Evolutionary conservation across 2,329 filamentous ascomycete species (phyloP).

Genomic region (Thelonectria discophora): DNA sequence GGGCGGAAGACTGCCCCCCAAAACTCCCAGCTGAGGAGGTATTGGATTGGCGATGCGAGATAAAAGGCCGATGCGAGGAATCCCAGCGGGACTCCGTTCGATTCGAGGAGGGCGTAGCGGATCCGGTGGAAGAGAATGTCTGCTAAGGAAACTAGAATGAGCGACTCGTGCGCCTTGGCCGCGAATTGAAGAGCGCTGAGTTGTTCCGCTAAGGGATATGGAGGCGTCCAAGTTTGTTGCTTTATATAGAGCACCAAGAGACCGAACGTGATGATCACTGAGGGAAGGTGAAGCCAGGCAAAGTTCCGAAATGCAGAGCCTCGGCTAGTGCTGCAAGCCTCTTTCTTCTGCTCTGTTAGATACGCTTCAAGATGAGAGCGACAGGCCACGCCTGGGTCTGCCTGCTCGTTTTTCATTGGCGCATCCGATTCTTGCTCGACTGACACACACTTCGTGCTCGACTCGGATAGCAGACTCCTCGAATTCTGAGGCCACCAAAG

Average conservation of each 20-base stretch:
- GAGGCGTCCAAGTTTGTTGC: background rate
- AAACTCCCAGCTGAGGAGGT: constrained; percentile 8
- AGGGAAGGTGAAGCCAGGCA: background rate
- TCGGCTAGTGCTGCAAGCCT: background rate
- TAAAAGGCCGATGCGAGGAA: background rate
- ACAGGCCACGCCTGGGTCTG: too few species aligned
- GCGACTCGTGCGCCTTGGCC: background rate
- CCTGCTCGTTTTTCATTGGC: too few species aligned
- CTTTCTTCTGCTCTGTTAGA: background rate
- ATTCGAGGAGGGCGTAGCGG: background rate
- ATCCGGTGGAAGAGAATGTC: constrained; percentile 1
- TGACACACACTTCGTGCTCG: too few species aligned
- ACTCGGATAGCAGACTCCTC: too few species aligned
- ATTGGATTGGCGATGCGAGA: background rate
- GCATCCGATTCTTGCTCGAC: too few species aligned
- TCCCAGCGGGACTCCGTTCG: background rate
- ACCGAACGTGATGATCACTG: background rate
- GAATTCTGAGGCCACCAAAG: too few species aligned
- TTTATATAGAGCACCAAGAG: background rate
- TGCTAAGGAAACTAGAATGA: background rate
- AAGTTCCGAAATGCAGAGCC: background rate
- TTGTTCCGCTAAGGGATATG: background rate
- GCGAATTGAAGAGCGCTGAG: background rate
- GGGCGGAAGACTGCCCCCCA: background rate
- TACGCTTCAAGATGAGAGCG: too few species aligned